Base-by-base conservation (phyloP, 441 rosid species). In the Eutrema salsugineum region DNA sequence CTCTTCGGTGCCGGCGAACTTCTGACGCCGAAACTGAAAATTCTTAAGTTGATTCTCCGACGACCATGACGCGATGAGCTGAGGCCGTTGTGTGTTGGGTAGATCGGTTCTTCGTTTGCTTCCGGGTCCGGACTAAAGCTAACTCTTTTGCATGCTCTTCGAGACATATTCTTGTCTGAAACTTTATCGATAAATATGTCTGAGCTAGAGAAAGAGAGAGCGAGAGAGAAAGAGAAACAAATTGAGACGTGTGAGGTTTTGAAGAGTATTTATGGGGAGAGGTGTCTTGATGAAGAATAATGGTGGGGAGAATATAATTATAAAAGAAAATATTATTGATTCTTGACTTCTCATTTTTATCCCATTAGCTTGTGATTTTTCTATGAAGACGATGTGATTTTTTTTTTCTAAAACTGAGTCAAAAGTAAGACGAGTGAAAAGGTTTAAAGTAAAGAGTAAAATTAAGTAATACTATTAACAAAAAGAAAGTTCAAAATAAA, bases 61-160 rank as follows among this genome's bases (percentile, higher is more conserved):
- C 50, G 65, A 38, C 73, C 77, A 54, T 79, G 79, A 51, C 72
- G 35, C 47, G 73, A 67, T 38, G 78, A 67, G 56, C 17, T 56
- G 57, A 55, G 35, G 39, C 67, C 72, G 14, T 16, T 48, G 36
- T n/a, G 72, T 39, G 55, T 56, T 71, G 72, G 42, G 54, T 59
- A 66, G 81, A 82, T 8, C 63, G 60, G 33, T 47, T 76, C 66
- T 2, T 63, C 42, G 59, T 55, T 68, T 54, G 54, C 60, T 69
- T 69, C 79, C 27, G 65, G 68, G 39, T 87, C 87, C 0, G 91
- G 89, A 64, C 87, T 87, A 85, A 86, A 92, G 57, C 81, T 75
- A 33, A 88, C 96, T 56, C 84, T 65, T 72, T 80, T 88, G 82
- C 76, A 77, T 24, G 74, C 70, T 77, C 63, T 79, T 62, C 79